Base-by-base conservation (phyloP, 345 rosid genomes). In the Camelina sativa region DNA sequence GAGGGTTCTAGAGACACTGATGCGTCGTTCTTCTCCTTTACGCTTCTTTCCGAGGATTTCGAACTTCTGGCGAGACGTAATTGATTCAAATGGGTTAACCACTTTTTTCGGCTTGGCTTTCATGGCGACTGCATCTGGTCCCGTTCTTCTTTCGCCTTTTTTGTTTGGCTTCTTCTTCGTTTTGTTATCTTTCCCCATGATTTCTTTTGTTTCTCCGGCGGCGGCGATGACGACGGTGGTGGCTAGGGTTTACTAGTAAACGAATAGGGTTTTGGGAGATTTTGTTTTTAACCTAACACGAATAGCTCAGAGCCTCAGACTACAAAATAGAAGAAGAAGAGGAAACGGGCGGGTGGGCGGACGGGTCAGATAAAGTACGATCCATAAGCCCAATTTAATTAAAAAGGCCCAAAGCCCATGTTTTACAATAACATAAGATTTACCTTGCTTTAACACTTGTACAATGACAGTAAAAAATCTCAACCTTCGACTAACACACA, bases 31-130 rank as follows among this genome's bases (percentile, higher is more conserved):
- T 62, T 92, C 99, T 2, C 99, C 99, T 76, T 89, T 90, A 54
- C 92, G 86, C 62, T 90, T 95, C 85, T 90, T 87, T 28, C 97
- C 99, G 46, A 95, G 89, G 58, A 92, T 74, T 55, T 89, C 91
- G 77, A 91, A 92, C 82, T 92, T 95, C 75, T 92, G 87, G 65
- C 90, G 92, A 57, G 93, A 86, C 96, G 91, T 85, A 55, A 92
- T 89, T 59, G 87, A 77, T 80, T 92, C 99, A 53, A 95, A 95
- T 6, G 96, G 93, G 51, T 90, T 92, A 1, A 32, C 51, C 47
- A 65, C 72, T 65, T 82, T 85, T 3, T 79, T 38, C 6, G 87
- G 65, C 48, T 79, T 84, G 60, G 68, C 76, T 82, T 89, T 92
- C 97, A 84, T 90, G 75, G 93, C 87, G 1, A 86, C 84, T 3